These are phyloP conservation scores for Pulveroboletus ravenelii DNA, from an alignment of 768 basidiomycete genomes.

Conservation along the genomic window DNA sequence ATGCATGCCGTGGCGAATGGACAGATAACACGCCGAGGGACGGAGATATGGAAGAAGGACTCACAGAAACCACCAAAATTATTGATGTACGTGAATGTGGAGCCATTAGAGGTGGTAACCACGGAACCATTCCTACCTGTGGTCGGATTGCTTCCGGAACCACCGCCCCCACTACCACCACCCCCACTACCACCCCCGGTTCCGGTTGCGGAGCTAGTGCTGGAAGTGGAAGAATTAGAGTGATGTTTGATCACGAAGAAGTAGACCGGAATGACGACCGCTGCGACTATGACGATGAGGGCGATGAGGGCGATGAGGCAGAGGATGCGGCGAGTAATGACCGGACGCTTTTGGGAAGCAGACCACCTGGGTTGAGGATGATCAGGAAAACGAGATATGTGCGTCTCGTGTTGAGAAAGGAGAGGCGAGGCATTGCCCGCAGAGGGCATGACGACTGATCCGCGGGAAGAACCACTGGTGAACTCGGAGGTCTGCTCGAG, in stretches of 20 bases:
- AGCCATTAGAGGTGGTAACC: constrained; percentile 60
- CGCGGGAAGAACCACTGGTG: constrained; percentile 16
- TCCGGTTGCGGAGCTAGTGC: not conserved
- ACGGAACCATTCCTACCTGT: constrained; percentile 68
- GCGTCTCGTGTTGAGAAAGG: constrained; percentile 19
- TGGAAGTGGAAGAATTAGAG: constrained; percentile 1
- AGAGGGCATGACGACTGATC: constrained; percentile 18
- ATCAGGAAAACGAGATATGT: not conserved
- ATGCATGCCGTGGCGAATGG: not conserved
- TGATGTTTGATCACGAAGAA: constrained; percentile 27
- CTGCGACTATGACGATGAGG: constrained; percentile 30
- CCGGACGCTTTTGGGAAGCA: constrained; percentile 14
- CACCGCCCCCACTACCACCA: not conserved
- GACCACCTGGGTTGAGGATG: not conserved
- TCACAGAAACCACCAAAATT: constrained; percentile 70
- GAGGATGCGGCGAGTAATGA: constrained; percentile 19
- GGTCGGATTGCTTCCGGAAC: constrained; percentile 11
- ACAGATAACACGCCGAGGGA: not conserved
- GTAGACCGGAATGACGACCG: constrained; percentile 41
- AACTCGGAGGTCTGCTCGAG: constrained; percentile 21
- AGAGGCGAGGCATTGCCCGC: constrained; percentile 23
- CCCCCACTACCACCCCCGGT: not conserved
- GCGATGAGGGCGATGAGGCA: constrained; percentile 29
- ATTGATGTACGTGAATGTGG: constrained; percentile 73
- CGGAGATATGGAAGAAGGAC: constrained; percentile 15